These are phyloP conservation scores for Pyrenophora tritici-repentis DNA, from an alignment of 2,329 filamentous ascomycete species.

Conservation along the genomic window DNA sequence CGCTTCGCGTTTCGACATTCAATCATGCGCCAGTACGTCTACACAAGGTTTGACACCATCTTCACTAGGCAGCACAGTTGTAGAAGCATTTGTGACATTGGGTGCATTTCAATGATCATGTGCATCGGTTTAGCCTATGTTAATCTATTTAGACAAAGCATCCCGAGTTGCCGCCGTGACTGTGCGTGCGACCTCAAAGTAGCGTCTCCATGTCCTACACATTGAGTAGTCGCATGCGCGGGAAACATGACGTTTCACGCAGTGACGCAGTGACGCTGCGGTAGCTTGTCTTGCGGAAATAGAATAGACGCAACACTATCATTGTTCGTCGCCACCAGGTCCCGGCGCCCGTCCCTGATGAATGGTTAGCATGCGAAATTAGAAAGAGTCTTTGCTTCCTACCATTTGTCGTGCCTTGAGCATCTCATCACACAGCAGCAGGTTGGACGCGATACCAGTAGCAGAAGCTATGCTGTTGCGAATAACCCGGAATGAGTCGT, in stretches of 20 bases:
- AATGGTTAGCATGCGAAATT: conserved; percentile 5
- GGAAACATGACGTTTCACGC: neutral
- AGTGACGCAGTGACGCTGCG: neutral
- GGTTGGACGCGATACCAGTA: conserved; percentile 91
- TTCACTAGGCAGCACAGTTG: neutral
- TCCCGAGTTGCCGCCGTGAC: conserved; percentile 6
- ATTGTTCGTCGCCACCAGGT: conserved; percentile 26
- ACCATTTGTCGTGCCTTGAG: conserved; percentile 97
- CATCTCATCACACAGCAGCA: conserved; percentile 94
- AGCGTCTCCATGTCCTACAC: neutral
- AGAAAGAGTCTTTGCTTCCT: conserved; percentile 5
- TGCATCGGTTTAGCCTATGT: neutral
- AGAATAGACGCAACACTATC: neutral
- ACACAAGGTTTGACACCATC: neutral
- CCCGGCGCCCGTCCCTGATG: conserved; percentile 39
- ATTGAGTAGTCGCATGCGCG: neutral
- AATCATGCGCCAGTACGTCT: neutral
- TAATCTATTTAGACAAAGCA: conserved; percentile 13
- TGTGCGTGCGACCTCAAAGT: neutral
- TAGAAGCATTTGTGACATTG: no score
- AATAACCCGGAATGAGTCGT: conserved; percentile 93
- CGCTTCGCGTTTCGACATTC: neutral
- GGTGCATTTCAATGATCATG: no score
- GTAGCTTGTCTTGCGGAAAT: neutral
- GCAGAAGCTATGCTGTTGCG: conserved; percentile 93